Base-by-base conservation (phyloP, 2,329 filamentous ascomycete species). In the Beauveria sp. region DNA sequence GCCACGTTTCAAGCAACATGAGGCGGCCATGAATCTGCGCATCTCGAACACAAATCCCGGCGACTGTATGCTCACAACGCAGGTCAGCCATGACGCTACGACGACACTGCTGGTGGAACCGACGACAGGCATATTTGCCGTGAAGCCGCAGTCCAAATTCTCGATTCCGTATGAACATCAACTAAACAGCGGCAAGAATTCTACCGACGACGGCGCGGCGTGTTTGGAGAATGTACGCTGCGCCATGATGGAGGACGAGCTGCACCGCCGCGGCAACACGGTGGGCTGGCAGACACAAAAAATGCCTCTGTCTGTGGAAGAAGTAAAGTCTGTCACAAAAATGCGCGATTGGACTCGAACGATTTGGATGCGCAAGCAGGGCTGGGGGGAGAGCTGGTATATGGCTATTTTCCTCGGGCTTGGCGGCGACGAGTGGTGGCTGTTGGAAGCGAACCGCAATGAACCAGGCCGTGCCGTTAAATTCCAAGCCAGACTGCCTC, bases 341-440 rank as follows among this genome's bases (percentile, higher is more conserved):
- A 82, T 84, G 14, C 79, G 84, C 44, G 84, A 88, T 57, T 78
- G 85, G 56, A 80, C 86, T 63, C 84, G 87, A 61, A 78, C 83
- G 41, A 77, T 86, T 18, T 89, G 92, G 76, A 86, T 96, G 64
- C 84, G 81, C 67, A 87, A 86, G 67, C 78, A 78, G 62, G 85
- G 84, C n/a, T 96, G 92, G 90, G 80, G 80, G 10, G 70, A 81
- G 16, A 77, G 82, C 57, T 96, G 91, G 90, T 84, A 87, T 64
- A 76, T 96, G 44, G 86, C 87, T 65, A 81, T 89, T 51, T 85
- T 85, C 57, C 80, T 91, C 70, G 86, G 87, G 70, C 79, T 89
- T 69, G 80, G 81, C 68, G 90, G 90, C 58, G 90, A 94, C 70
- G 82, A 81, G 63, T 96, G 90, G 90, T 92, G 88, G 85, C 76